Evolutionary conservation across 2,329 filamentous ascomycete species (phyloP).

Genomic region (Aspergillus chevalieri): DNA sequence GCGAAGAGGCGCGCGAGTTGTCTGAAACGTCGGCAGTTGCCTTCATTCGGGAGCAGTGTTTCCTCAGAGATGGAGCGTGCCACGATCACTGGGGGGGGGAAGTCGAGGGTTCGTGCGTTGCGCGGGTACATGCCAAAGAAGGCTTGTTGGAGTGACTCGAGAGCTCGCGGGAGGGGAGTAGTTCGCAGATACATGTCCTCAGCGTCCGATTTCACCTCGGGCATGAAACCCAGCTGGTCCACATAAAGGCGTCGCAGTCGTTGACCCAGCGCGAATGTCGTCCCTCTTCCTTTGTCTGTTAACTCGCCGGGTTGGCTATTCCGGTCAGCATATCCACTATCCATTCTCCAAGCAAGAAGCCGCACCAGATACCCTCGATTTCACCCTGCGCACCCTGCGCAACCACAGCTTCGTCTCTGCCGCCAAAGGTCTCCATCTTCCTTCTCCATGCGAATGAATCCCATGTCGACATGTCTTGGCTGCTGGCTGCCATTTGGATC

Average conservation of each 20-base stretch:
- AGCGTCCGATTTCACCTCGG: slow-evolving; percentile 48
- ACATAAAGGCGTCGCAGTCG: slow-evolving; percentile 68
- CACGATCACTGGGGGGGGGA: slow-evolving; percentile 61
- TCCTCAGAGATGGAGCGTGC: slow-evolving; percentile 62
- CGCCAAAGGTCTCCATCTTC: slow-evolving; percentile 75
- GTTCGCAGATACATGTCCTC: slow-evolving; percentile 66
- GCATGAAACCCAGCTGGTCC: slow-evolving; percentile 67
- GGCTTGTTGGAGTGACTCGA: slow-evolving; percentile 70
- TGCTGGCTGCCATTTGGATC: slow-evolving; percentile 53
- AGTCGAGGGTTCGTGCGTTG: slow-evolving; percentile 43
- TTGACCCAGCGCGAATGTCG: slow-evolving; percentile 62
- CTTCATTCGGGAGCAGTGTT: slow-evolving; percentile 73
- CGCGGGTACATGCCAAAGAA: slow-evolving; percentile 69
- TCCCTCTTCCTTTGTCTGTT: slow-evolving; percentile 67
- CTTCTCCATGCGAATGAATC: slow-evolving; percentile 59
- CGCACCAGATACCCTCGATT: slow-evolving; percentile 67
- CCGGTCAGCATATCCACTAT: slow-evolving; percentile 9
- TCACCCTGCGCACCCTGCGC: slow-evolving; percentile 63
- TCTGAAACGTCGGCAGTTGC: slow-evolving; percentile 65
- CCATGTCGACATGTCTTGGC: slow-evolving; percentile 50
- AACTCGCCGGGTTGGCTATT: slow-evolving; percentile 55
- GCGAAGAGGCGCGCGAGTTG: slow-evolving; percentile 65
- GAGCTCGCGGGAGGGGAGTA: slow-evolving; percentile 67
- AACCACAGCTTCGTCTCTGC: slow-evolving; percentile 62
- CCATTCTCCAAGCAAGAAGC: not conserved